These are phyloP conservation scores for Mycena vitilis DNA, from an alignment of 768 basidiomycete species.

Conservation along the genomic window DNA sequence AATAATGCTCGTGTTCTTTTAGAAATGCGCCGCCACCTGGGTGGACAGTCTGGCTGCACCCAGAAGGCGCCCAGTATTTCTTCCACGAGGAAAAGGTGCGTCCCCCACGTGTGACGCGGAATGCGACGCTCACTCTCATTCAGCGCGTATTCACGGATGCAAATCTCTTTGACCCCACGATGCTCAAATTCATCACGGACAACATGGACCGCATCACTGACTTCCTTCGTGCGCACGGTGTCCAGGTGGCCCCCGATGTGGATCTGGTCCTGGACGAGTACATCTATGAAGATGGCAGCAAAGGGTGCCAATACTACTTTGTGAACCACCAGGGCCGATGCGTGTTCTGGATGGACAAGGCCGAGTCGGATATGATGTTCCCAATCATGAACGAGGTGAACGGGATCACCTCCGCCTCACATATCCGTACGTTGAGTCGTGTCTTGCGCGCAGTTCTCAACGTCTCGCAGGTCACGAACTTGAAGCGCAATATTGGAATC, in stretches of 20 bases:
- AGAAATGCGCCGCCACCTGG: conserved; percentile 41
- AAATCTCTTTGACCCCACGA: conserved; percentile 54
- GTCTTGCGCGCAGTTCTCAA: neutral
- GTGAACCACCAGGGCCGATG: conserved; percentile 54
- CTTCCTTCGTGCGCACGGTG: conserved; percentile 39
- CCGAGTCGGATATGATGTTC: conserved; percentile 46
- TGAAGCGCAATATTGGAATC: conserved; percentile 57
- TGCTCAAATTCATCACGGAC: conserved; percentile 48
- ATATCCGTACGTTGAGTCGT: conserved; percentile 51
- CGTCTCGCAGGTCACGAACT: conserved; percentile 49
- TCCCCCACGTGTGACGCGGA: neutral
- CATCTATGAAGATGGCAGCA: conserved; percentile 33
- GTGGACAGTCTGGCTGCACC: conserved; percentile 64
- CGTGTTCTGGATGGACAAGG: conserved; percentile 68
- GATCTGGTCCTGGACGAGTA: conserved; percentile 62
- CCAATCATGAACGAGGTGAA: conserved; percentile 42
- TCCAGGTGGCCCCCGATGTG: conserved; percentile 47
- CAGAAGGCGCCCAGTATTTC: conserved; percentile 73
- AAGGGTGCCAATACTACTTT: conserved; percentile 43
- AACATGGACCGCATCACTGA: conserved; percentile 47
- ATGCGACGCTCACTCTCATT: neutral
- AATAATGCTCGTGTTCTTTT: neutral
- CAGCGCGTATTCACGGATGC: conserved; percentile 69
- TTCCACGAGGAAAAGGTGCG: conserved; percentile 59
- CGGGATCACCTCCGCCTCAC: conserved; percentile 52